phyloP scores from a whole-genome alignment of 1,284 basidiomycete species.

The Malassezia pachydermatis region DNA sequence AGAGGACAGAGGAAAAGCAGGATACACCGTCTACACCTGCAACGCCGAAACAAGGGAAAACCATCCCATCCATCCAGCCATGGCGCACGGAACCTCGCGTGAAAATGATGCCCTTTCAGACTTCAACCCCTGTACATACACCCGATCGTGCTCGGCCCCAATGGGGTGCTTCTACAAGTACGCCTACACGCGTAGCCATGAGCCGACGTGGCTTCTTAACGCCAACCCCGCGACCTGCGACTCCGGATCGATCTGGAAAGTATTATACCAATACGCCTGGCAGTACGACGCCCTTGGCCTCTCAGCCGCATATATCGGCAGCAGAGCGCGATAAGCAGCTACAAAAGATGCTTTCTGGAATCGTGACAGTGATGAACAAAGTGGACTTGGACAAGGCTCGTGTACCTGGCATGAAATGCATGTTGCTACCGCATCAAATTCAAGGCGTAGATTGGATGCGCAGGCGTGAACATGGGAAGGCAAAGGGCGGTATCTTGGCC shows the following conservation, averaged over 20 bases:
- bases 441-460: slow-evolving; percentile 77
- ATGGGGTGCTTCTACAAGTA: not conserved
- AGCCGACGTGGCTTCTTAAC: not conserved
- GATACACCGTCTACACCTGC: not conserved
- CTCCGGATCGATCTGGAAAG: not conserved
- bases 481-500: slow-evolving; percentile 74
- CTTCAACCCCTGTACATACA: not conserved
- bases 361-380: slow-evolving; percentile 30
- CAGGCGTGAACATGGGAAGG: slow-evolving; percentile 63
- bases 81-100: slow-evolving; percentile 16
- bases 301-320: slow-evolving; percentile 18
- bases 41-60: not conserved
- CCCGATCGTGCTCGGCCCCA: not conserved
- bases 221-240: not conserved
- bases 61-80: not conserved
- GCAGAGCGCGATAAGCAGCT: slow-evolving; percentile 36
- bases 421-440: slow-evolving; percentile 74
- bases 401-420: slow-evolving; percentile 53
- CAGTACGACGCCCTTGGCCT: slow-evolving; percentile 1
- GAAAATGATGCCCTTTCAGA: slow-evolving; percentile 11
- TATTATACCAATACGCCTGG: not conserved
- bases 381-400: slow-evolving; percentile 17
- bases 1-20: not conserved
- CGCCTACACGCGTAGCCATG: not conserved
- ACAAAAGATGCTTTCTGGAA: slow-evolving; percentile 25